Percentiles rank a stretch among this genome's conserved stretches.
Evolutionary conservation across 2,329 filamentous ascomycete genomes (phyloP).

Genomic region (Aspergillus latus): DNA sequence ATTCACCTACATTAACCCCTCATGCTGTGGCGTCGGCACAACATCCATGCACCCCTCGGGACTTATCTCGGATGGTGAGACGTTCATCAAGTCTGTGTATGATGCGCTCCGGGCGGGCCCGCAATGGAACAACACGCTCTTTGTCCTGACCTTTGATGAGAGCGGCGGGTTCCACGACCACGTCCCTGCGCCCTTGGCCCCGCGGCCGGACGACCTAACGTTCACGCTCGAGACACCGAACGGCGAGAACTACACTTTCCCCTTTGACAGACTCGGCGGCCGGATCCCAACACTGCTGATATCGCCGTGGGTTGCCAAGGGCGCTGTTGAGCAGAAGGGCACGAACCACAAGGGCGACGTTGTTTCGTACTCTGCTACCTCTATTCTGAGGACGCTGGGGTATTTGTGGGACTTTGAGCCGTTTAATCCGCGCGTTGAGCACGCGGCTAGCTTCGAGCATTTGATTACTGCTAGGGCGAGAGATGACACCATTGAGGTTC

Average conservation of each 20-base stretch:
- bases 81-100: slow-evolving; percentile 38
- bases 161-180: slow-evolving; percentile 43
- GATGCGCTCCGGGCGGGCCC: slow-evolving; percentile 36
- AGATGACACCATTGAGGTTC: slow-evolving; percentile 22
- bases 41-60: slow-evolving; percentile 39
- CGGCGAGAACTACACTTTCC: slow-evolving; percentile 29
- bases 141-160: slow-evolving; percentile 42
- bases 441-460: slow-evolving; percentile 33
- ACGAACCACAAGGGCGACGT: slow-evolving; percentile 19
- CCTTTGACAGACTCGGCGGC: slow-evolving; percentile 31
- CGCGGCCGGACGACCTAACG: slow-evolving; percentile 34
- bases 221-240: slow-evolving; percentile 34
- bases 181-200: slow-evolving; percentile 35
- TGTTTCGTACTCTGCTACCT: slow-evolving; percentile 29
- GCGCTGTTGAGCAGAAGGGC: slow-evolving; percentile 33
- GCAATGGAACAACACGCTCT: slow-evolving; percentile 38
- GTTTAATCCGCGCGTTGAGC: slow-evolving; percentile 30
- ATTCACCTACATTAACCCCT: slow-evolving; percentile 40
- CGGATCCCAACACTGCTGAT: slow-evolving; percentile 33
- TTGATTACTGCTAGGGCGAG: slow-evolving; percentile 23
- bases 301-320: slow-evolving; percentile 33
- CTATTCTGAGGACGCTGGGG: slow-evolving; percentile 32
- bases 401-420: slow-evolving; percentile 38
- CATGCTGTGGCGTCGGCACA: slow-evolving; percentile 41
- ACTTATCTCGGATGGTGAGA: slow-evolving; percentile 38